phyloP scores from a whole-genome alignment of 2,329 filamentous ascomycete species.

The Trichoderma polysporum region DNA sequence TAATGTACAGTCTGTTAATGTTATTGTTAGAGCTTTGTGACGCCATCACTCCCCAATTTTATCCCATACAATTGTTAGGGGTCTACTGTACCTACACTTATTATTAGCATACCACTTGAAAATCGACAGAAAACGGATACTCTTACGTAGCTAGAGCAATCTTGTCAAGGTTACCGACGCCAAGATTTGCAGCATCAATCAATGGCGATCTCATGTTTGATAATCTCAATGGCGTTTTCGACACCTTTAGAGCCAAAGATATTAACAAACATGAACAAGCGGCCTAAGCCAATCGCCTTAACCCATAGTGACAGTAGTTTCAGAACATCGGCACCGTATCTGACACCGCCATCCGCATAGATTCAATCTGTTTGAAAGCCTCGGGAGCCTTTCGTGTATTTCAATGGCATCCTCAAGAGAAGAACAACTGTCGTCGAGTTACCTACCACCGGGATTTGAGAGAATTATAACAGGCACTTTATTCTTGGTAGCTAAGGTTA shows the following conservation, averaged over 20 bases:
- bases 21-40: no score
- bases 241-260: constrained; percentile 51
- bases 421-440: constrained; percentile 42
- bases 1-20: no score
- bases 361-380: constrained; percentile 42
- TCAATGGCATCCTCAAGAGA: constrained; percentile 41
- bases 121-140: background rate
- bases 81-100: background rate
- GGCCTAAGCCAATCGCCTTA: constrained; percentile 46
- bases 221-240: constrained; percentile 42
- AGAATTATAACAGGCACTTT: constrained; percentile 38
- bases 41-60: background rate
- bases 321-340: constrained; percentile 44
- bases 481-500: constrained; percentile 35
- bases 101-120: background rate
- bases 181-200: constrained; percentile 47
- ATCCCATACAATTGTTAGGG: background rate
- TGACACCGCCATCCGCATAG: constrained; percentile 44
- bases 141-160: constrained; percentile 26
- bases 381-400: constrained; percentile 40
- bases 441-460: constrained; percentile 45
- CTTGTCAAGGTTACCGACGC: constrained; percentile 39
- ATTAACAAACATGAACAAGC: constrained; percentile 55
- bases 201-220: constrained; percentile 51
- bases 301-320: constrained; percentile 46